Evolutionary conservation across 2,329 filamentous ascomycete species (phyloP).

Genomic region (Claviceps citrina): DNA sequence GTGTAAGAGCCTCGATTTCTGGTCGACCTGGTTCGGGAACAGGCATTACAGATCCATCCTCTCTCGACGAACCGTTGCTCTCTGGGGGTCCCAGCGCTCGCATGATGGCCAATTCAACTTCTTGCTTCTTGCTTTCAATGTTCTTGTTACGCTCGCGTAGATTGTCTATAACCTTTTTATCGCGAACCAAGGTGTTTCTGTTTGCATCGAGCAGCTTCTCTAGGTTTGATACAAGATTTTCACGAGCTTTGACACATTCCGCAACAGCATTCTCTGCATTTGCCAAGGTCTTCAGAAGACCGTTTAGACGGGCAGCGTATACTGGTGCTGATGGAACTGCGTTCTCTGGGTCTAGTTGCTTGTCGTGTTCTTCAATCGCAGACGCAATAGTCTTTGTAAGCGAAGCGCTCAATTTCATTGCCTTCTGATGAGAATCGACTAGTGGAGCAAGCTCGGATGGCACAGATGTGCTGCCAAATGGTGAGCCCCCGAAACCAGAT

Average conservation of each 20-base stretch:
- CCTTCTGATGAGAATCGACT: constrained; percentile 55
- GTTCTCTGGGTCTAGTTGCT: constrained; percentile 57
- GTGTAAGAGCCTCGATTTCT: constrained; percentile 73
- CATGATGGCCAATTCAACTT: constrained; percentile 87
- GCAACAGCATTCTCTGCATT: constrained; percentile 79
- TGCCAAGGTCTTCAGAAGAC: constrained; percentile 76
- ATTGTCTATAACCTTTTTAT: constrained; percentile 50
- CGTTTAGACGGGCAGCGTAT: constrained; percentile 76
- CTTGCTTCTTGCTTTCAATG: constrained; percentile 69
- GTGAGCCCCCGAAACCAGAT: constrained; percentile 39
- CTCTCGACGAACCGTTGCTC: constrained; percentile 31
- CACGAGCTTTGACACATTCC: constrained; percentile 75
- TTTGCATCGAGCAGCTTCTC: constrained; percentile 70
- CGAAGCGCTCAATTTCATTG: constrained; percentile 56
- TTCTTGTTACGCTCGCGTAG: constrained; percentile 51
- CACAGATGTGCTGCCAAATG: constrained; percentile 41
- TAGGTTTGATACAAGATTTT: constrained; percentile 60
- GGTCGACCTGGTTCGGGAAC: constrained; percentile 54
- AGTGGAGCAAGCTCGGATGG: constrained; percentile 66
- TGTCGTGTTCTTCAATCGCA: constrained; percentile 71
- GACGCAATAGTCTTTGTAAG: constrained; percentile 51
- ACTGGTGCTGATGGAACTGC: constrained; percentile 69
- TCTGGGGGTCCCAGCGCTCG: constrained; percentile 55
- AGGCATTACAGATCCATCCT: constrained; percentile 29
- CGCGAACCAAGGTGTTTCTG: constrained; percentile 50